A percentile compares a stretch with the other conserved stretches of the same genome.
phyloP scores from a whole-genome alignment of 805 yeast genomes.

The Saccharomycopsis schoenii region DNA sequence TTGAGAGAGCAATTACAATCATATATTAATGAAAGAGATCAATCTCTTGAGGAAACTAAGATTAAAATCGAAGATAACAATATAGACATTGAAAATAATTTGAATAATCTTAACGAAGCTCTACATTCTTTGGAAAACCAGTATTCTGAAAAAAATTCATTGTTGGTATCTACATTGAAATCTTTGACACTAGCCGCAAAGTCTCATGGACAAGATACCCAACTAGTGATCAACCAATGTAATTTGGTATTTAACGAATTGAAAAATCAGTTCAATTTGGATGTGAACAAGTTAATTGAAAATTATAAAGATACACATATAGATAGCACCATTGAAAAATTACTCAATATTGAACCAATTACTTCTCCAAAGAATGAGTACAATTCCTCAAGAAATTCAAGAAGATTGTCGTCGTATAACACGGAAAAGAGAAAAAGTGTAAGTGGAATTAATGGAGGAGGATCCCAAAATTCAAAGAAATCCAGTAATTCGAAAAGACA shows the following conservation, averaged over 20 bases:
- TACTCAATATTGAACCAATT: constrained; percentile 4
- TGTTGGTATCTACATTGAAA: constrained; percentile 34
- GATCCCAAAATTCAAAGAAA: constrained; percentile 1
- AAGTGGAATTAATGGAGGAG: not conserved
- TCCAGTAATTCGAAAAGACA: constrained; percentile 7
- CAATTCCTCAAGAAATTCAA: not conserved
- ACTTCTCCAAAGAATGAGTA: not conserved
- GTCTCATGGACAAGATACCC: constrained; percentile 40
- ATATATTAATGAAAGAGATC: constrained; percentile 30
- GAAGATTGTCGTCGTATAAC: constrained; percentile 8
- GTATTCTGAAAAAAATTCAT: constrained; percentile 37
- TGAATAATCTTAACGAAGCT: constrained; percentile 38
- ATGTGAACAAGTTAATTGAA: constrained; percentile 21
- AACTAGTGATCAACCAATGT: constrained; percentile 35
- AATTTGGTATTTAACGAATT: constrained; percentile 35
- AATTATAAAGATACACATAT: constrained; percentile 26
- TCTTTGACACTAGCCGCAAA: constrained; percentile 36
- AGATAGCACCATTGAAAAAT: constrained; percentile 11
- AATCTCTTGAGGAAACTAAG: constrained; percentile 29
- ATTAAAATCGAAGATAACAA: constrained; percentile 34
- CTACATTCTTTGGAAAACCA: constrained; percentile 40
- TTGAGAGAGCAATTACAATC: constrained; percentile 30
- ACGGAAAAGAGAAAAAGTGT: constrained; percentile 6
- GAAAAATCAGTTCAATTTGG: constrained; percentile 26
- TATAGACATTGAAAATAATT: constrained; percentile 38